phyloP scores from a whole-genome alignment of 2,329 filamentous ascomycete genomes.

The Fusarium virguliforme region DNA sequence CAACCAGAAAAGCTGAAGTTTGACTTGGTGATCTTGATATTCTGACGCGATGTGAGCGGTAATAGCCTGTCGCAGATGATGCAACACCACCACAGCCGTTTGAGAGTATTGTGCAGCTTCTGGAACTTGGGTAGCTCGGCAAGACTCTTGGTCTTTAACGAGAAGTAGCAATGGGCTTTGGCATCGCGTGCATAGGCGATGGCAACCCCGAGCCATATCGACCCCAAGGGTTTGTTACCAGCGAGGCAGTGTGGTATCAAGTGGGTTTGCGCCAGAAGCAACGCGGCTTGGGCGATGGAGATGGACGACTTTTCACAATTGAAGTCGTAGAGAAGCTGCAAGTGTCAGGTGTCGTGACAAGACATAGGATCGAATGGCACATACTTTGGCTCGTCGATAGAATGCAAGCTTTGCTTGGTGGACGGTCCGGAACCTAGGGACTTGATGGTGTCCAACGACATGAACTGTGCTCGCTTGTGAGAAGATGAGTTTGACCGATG shows the following conservation, averaged over 20 bases:
- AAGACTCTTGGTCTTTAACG: slow-evolving; percentile 23
- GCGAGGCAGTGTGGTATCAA: slow-evolving; percentile 48
- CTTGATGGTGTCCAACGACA: slow-evolving; percentile 40
- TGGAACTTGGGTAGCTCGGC: slow-evolving; percentile 27
- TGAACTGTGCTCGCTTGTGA: slow-evolving; percentile 30
- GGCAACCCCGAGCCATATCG: slow-evolving; percentile 48
- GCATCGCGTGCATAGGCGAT: slow-evolving; percentile 49
- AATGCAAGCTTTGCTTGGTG: slow-evolving; percentile 49
- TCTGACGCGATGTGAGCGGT: slow-evolving; percentile 44
- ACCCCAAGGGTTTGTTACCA: slow-evolving; percentile 48
- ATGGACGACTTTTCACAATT: slow-evolving; percentile 47
- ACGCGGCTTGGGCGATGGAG: slow-evolving; percentile 46
- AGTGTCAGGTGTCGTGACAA: not conserved
- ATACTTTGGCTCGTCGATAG: slow-evolving; percentile 47
- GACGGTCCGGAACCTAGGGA: slow-evolving; percentile 41
- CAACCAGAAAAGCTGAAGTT: slow-evolving; percentile 48
- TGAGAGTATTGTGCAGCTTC: slow-evolving; percentile 45
- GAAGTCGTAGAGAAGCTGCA: slow-evolving; percentile 48
- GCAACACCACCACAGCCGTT: slow-evolving; percentile 50
- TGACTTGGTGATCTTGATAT: slow-evolving; percentile 45
- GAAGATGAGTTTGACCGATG: not conserved
- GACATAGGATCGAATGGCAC: rapidly evolving
- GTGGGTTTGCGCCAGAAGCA: slow-evolving; percentile 47
- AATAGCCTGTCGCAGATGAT: slow-evolving; percentile 47
- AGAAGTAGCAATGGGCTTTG: slow-evolving; percentile 46